phyloP scores from a whole-genome alignment of 2,329 filamentous ascomycete genomes.

The Alternaria triticina region DNA sequence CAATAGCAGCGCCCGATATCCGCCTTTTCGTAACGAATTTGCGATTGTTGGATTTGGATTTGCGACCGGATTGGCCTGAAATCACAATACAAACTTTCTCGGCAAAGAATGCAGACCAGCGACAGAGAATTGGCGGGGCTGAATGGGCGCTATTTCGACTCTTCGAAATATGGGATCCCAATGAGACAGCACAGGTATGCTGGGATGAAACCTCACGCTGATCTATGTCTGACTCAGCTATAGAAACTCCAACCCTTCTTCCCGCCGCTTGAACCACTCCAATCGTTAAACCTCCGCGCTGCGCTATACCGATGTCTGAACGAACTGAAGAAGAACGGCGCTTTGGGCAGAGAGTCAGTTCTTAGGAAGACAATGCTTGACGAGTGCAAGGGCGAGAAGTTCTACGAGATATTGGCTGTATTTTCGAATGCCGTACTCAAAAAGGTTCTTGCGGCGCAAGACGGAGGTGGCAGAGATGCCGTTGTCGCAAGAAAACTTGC shows the following conservation, averaged over 20 bases:
- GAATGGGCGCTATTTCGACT: slow-evolving; percentile 94
- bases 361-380: slow-evolving; percentile 95
- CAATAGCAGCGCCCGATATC: slow-evolving; percentile 35
- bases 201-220: background rate
- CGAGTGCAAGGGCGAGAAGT: slow-evolving; percentile 89
- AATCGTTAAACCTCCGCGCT: slow-evolving; percentile 87
- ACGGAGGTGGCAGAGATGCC: slow-evolving; percentile 44
- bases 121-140: slow-evolving; percentile 78
- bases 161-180: slow-evolving; percentile 81
- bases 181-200: slow-evolving; percentile 73
- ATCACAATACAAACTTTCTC: slow-evolving; percentile 75
- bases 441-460: slow-evolving; percentile 63
- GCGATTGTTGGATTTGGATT: slow-evolving; percentile 80
- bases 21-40: slow-evolving; percentile 80
- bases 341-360: slow-evolving; percentile 78
- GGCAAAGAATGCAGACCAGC: slow-evolving; percentile 74
- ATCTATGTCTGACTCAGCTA: background rate
- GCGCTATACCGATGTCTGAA: slow-evolving; percentile 82
- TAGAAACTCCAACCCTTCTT: slow-evolving; percentile 91
- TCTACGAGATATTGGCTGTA: slow-evolving; percentile 82
- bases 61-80: slow-evolving; percentile 77
- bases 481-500: slow-evolving; percentile 60
- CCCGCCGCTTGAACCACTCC: slow-evolving; percentile 85
- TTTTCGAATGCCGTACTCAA: slow-evolving; percentile 87
- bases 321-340: slow-evolving; percentile 84